Conservation (phyloP, 108 stramenopile species). For the Nannochloropsis salina region DNA sequence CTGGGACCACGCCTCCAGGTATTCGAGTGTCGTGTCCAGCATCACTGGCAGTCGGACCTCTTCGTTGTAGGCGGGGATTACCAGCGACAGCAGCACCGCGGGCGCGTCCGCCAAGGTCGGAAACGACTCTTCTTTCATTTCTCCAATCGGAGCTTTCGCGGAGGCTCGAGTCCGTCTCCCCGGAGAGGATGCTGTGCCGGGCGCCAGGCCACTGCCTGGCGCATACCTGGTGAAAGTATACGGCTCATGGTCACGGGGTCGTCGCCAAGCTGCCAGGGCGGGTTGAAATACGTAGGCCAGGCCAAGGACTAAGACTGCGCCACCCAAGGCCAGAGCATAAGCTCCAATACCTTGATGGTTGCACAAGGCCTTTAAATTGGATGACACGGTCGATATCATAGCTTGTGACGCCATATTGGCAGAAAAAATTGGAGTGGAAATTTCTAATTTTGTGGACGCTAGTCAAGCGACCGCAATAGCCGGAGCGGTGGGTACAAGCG, state of each 20-base stretch:
- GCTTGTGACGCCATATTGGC: too few relatives aligned
- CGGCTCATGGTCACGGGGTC: background rate
- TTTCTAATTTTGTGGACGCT: too few relatives aligned
- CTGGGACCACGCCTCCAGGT: slow-evolving; percentile 45
- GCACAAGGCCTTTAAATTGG: too few relatives aligned
- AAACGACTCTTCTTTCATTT: slow-evolving; percentile 24
- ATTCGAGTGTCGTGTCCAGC: slow-evolving; percentile 67
- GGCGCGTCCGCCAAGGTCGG: slow-evolving; percentile 27
- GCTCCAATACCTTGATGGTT: too few relatives aligned
- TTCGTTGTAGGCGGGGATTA: slow-evolving; percentile 94
- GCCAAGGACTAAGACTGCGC: slow-evolving; percentile 12
- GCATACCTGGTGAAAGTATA: background rate
- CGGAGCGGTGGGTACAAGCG: too few relatives aligned
- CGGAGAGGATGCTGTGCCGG: background rate
- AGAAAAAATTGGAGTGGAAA: too few relatives aligned
- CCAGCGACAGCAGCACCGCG: slow-evolving; percentile 58
- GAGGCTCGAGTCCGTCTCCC: background rate
- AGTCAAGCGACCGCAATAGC: too few relatives aligned
- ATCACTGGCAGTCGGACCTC: slow-evolving; percentile 73
- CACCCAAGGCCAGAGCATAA: background rate
- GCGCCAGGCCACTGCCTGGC: background rate
- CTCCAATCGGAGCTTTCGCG: background rate
- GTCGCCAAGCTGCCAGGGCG: background rate
- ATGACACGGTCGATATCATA: too few relatives aligned
- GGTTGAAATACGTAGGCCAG: background rate